Evolutionary conservation across 805 yeast species (phyloP).

Genomic region (Candida maris): DNA sequence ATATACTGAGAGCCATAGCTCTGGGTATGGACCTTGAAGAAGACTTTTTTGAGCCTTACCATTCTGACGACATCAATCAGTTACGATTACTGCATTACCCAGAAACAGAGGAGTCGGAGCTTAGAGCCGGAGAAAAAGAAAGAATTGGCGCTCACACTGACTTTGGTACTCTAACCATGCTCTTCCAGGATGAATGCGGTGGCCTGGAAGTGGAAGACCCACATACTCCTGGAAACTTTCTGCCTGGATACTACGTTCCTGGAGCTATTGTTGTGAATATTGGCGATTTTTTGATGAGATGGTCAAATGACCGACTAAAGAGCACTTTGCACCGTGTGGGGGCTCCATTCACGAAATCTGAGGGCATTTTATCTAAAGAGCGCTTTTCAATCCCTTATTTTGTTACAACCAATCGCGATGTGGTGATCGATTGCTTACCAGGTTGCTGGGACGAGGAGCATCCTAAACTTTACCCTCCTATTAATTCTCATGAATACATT

Average conservation of each 20-base stretch:
- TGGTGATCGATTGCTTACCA: conserved; percentile 20
- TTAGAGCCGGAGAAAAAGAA: conserved; percentile 26
- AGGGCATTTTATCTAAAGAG: conserved; percentile 15
- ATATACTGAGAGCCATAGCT: conserved; percentile 26
- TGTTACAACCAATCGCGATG: conserved; percentile 19
- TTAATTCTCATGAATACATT: conserved; percentile 23
- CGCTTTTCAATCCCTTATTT: conserved; percentile 31
- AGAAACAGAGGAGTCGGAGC: conserved; percentile 26
- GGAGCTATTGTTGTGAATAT: conserved; percentile 36
- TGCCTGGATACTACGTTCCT: conserved; percentile 27
- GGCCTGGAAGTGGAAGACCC: conserved; percentile 37
- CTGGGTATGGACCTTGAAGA: conserved; percentile 29
- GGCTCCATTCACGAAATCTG: conserved; percentile 22
- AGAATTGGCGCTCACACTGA: conserved; percentile 41
- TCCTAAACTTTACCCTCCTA: conserved; percentile 19
- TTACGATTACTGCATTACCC: conserved; percentile 34
- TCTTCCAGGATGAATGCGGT: conserved; percentile 34
- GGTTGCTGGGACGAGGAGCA: conserved; percentile 15
- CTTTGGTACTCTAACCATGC: conserved; percentile 34
- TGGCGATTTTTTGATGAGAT: conserved; percentile 37
- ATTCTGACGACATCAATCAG: conserved; percentile 27
- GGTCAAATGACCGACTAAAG: conserved; percentile 35
- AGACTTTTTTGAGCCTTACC: conserved; percentile 24
- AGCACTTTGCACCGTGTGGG: conserved; percentile 40
- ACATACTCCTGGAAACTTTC: conserved; percentile 28